Evolutionary conservation across 2,329 filamentous ascomycete genomes (phyloP).

Genomic region (Huntiella abstrusa): DNA sequence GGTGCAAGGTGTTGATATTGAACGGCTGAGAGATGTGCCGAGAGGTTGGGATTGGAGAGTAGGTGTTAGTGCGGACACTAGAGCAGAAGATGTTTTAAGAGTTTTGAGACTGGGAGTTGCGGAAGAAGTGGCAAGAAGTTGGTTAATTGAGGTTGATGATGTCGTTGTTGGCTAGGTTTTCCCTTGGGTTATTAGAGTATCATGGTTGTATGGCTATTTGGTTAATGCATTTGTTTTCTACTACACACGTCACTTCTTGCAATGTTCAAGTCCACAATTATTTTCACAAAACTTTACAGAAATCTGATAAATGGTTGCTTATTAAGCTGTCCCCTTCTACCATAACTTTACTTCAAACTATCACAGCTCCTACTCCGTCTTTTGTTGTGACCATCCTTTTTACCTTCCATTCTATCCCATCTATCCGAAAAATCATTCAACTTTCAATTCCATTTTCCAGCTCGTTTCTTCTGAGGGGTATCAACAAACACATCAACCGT

Average conservation of each 20-base stretch:
- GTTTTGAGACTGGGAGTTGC: slow-evolving; percentile 56
- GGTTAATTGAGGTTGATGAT: slow-evolving; percentile 47
- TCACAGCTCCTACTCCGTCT: slow-evolving; percentile 2
- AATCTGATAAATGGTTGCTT: background rate
- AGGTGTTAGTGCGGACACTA: slow-evolving; percentile 50
- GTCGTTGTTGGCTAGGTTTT: slow-evolving; percentile 22
- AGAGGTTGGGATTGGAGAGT: slow-evolving; percentile 62
- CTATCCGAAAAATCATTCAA: background rate
- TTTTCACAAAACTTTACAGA: background rate
- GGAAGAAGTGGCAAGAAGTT: slow-evolving; percentile 51
- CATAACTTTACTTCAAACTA: background rate
- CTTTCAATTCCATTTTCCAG: background rate
- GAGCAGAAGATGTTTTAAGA: slow-evolving; percentile 50
- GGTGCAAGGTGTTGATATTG: slow-evolving; percentile 23
- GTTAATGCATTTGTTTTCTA: background rate
- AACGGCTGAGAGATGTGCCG: slow-evolving; percentile 16
- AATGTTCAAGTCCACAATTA: background rate
- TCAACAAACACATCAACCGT: too few relatives aligned
- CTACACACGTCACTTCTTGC: background rate
- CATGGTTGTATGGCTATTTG: slow-evolving; percentile 1
- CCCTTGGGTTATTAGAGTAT: background rate
- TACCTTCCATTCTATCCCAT: background rate
- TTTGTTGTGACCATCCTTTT: slow-evolving; percentile 3
- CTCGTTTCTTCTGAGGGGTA: too few relatives aligned
- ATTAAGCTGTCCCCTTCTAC: background rate